These are phyloP conservation scores for Dactylonectria estremocensis DNA, from an alignment of 2,329 filamentous ascomycete species.

Conservation along the genomic window DNA sequence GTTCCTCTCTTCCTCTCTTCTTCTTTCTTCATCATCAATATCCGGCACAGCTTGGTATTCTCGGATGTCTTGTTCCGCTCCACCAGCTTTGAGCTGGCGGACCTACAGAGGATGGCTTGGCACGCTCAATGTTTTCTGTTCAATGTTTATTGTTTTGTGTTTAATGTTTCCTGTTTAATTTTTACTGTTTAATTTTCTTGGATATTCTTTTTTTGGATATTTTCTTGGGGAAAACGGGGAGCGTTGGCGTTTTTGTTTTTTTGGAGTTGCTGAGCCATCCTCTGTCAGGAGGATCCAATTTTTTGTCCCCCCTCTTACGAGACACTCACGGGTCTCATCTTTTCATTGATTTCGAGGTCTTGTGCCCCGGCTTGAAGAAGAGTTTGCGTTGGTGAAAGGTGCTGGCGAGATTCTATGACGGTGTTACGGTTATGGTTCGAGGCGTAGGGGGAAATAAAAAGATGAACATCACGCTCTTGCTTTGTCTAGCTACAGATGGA, in stretches of 20 bases:
- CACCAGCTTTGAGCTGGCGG: neutral
- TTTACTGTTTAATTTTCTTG: too few species aligned
- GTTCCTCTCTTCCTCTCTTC: neutral
- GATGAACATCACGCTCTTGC: neutral
- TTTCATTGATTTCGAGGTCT: slow-evolving; percentile 41
- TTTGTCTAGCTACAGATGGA: neutral
- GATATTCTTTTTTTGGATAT: neutral
- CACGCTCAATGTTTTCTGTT: neutral
- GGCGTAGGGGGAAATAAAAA: neutral
- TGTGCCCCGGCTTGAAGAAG: slow-evolving; percentile 41
- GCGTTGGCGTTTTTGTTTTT: neutral
- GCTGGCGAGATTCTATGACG: neutral
- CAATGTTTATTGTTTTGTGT: neutral
- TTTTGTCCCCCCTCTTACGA: slow-evolving; percentile 22
- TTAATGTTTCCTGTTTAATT: too few species aligned
- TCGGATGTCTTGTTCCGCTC: neutral
- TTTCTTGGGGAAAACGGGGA: too few species aligned
- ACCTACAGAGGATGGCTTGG: neutral
- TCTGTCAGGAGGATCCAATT: slow-evolving; percentile 26
- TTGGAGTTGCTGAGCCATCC: neutral
- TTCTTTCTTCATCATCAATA: slow-evolving; percentile 15
- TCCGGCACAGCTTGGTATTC: neutral
- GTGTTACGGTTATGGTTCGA: neutral
- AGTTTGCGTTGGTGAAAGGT: slow-evolving; percentile 15
- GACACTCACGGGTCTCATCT: slow-evolving; percentile 1